phyloP scores from a whole-genome alignment of 2,329 filamentous ascomycete species.

The Epichloe bromicola region DNA sequence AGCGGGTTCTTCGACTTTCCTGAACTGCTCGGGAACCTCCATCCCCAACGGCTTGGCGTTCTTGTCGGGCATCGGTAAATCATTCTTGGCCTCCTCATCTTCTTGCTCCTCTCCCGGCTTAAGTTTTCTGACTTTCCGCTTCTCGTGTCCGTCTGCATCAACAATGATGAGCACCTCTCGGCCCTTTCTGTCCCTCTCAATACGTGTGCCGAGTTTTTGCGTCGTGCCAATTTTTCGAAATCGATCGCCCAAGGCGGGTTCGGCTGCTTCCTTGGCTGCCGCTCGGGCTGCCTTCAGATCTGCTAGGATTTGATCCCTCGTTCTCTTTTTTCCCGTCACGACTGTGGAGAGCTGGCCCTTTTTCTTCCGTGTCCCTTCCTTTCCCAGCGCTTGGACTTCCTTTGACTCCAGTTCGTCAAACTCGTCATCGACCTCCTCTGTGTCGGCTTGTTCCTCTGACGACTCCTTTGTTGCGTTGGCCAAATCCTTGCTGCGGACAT shows the following conservation, averaged over 20 bases:
- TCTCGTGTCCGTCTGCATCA: conserved; percentile 53
- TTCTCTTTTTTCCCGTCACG: conserved; percentile 46
- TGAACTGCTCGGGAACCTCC: conserved; percentile 49
- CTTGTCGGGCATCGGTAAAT: conserved; percentile 40
- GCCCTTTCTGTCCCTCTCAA: conserved; percentile 48
- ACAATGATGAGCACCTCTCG: conserved; percentile 52
- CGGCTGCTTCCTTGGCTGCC: conserved; percentile 42
- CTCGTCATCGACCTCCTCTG: conserved; percentile 47
- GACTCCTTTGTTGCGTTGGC: conserved; percentile 15
- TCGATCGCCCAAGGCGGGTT: conserved; percentile 40
- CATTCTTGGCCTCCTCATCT: conserved; percentile 23
- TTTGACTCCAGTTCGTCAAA: conserved; percentile 44
- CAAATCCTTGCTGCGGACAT: conserved; percentile 38
- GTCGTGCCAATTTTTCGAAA: conserved; percentile 53
- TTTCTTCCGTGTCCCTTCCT: conserved; percentile 39
- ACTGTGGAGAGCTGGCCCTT: conserved; percentile 47
- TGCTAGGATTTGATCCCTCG: conserved; percentile 52
- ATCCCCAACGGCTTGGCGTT: conserved; percentile 47
- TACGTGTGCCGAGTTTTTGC: conserved; percentile 39
- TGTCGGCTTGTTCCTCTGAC: conserved; percentile 13
- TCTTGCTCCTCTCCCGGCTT: conserved; percentile 23
- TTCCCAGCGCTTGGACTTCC: conserved; percentile 40
- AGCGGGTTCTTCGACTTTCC: conserved; percentile 28
- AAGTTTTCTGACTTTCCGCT: conserved; percentile 47
- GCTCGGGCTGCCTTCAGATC: conserved; percentile 51